phyloP scores from a whole-genome alignment of 192 early-diverging fungal species.

The Kappamyces sp. region DNA sequence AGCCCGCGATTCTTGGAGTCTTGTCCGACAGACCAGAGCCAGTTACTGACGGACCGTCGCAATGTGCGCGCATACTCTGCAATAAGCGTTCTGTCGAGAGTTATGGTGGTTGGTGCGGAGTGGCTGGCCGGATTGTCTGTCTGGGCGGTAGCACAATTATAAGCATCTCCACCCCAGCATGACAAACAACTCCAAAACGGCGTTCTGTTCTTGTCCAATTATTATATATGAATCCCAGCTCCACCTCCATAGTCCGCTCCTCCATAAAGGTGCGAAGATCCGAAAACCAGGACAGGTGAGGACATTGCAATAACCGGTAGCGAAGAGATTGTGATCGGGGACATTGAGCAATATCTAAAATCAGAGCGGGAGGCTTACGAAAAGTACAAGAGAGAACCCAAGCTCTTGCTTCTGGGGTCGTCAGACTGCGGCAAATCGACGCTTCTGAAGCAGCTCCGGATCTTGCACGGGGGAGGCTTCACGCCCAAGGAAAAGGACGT shows the following conservation, averaged over 20 bases:
- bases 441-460: constrained; percentile 43
- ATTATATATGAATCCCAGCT: not conserved
- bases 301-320: not conserved
- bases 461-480: constrained; percentile 39
- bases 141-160: too few species aligned
- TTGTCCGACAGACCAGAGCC: too few species aligned
- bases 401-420: constrained; percentile 37
- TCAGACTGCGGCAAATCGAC: constrained; percentile 47
- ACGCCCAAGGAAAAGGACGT: constrained; percentile 19
- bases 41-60: too few species aligned
- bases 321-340: not conserved
- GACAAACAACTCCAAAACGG: not conserved
- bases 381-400: constrained; percentile 22
- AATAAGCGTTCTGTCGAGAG: too few species aligned
- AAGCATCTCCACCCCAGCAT: not conserved
- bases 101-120: too few species aligned
- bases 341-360: constrained; percentile 15
- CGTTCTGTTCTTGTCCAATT: not conserved
- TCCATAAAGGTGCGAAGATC: too few species aligned
- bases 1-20: too few species aligned
- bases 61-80: too few species aligned
- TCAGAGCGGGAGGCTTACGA: constrained; percentile 1
- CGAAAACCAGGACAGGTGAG: not conserved
- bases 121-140: too few species aligned
- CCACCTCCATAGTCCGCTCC: not conserved